These are phyloP conservation scores for Cutaneotrichosporon sp. DNA, from an alignment of 1,284 basidiomycete species.

Conservation along the genomic window DNA sequence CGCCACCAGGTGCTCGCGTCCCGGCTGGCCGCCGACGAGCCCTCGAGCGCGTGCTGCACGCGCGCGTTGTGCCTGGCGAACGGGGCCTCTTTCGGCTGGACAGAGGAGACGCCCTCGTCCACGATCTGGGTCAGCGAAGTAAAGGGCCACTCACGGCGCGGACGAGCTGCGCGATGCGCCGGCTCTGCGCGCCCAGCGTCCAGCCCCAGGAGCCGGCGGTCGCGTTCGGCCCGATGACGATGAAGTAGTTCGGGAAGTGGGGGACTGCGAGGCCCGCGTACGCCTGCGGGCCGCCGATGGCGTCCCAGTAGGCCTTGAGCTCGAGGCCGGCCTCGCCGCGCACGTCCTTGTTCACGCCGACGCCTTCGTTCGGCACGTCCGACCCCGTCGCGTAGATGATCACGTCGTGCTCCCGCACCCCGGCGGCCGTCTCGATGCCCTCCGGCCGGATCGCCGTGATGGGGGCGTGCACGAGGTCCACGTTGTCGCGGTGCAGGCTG, in stretches of 20 bases:
- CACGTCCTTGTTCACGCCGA: slow-evolving; percentile 35
- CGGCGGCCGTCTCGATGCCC: slow-evolving; percentile 19
- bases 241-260: slow-evolving; percentile 33
- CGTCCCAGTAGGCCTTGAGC: slow-evolving; percentile 30
- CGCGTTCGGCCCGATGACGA: slow-evolving; percentile 31
- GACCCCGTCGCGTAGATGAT: slow-evolving; percentile 26
- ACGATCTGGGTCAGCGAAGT: slow-evolving; percentile 17
- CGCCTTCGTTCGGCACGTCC: slow-evolving; percentile 38
- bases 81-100: slow-evolving; percentile 22
- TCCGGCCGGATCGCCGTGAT: neutral
- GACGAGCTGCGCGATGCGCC: slow-evolving; percentile 24
- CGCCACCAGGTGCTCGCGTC: slow-evolving; percentile 17
- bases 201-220: slow-evolving; percentile 28
- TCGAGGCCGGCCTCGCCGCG: slow-evolving; percentile 31
- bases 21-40: neutral
- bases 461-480: slow-evolving; percentile 11
- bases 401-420: slow-evolving; percentile 25
- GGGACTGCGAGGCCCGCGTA: slow-evolving; percentile 34
- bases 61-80: slow-evolving; percentile 20
- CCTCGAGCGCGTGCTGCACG: slow-evolving; percentile 12
- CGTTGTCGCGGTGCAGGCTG: slow-evolving; percentile 17
- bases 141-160: neutral
- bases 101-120: slow-evolving; percentile 22
- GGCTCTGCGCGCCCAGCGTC: slow-evolving; percentile 25
- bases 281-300: slow-evolving; percentile 30